Base-by-base conservation (phyloP, 768 basidiomycete genomes). In the Auriscalpium microsporum region DNA sequence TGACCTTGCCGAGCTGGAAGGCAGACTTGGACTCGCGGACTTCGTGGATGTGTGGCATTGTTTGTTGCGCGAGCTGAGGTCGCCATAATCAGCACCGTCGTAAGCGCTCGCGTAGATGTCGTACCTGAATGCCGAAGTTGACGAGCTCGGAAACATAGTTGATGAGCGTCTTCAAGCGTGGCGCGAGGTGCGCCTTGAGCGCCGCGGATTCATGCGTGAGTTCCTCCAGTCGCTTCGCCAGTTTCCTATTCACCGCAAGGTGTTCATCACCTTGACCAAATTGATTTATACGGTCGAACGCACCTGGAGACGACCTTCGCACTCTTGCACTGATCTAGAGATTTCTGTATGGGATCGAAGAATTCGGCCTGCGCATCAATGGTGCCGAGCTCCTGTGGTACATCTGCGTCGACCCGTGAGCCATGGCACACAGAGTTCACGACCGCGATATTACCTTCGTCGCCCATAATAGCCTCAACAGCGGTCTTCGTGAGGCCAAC, bases 401-500 rank as follows among this genome's bases (percentile, higher is more conserved):
- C 77, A 57, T 96, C 95, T 92, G 1, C 23, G 11, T 28, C 35
- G 16, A 44, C 14, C 10, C 19, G 45, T 48, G 23, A 45, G 14
- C n/a, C 16, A 34, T 23, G 33, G 10, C 21, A 34, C 44, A 42
- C 35, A 33, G 4, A 21, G 10, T 11, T 34, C 14, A 2, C 49
- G 44, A 47, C 16, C 17, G 45, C 13, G 28, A 19, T 62, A 70
- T 19, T 61, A 89, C 91, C 92, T 52, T 87, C 83, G 62, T 97
- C 95, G 57, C 82, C 78, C 35, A 89, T 64, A 33, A 90, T 75
- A 0, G 75, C 72, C n/a, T 80, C 73, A 13, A 97, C 80, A 3
- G 87, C 85, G 5, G 94, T 94, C 75, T 93, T 91, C 42, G 89
- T 84, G 57, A 95, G 79, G 2, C 91, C 91, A 47, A 97, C 82